Conservation (phyloP, 2,329 filamentous ascomycete genomes). For the Camillea tinctor region DNA sequence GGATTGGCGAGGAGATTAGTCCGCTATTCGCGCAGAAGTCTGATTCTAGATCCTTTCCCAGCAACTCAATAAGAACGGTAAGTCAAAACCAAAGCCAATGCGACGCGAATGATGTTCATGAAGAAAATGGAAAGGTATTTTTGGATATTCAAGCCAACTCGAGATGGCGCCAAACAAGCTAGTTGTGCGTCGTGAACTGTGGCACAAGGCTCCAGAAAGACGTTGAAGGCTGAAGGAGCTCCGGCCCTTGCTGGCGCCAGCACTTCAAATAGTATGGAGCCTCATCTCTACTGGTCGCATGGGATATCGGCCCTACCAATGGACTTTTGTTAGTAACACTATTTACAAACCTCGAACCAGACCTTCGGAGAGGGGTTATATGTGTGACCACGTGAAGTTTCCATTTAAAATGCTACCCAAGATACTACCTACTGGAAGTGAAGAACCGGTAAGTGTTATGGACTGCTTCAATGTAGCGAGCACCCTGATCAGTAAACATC, state of each 20-base stretch:
- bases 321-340: not conserved
- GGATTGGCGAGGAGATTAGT: not conserved
- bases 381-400: not conserved
- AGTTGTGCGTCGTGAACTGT: not conserved
- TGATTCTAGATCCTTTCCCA: not conserved
- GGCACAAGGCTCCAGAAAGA: not conserved
- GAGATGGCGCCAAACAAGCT: not conserved
- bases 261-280: not conserved
- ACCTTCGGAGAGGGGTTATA: not conserved
- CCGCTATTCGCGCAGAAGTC: not conserved
- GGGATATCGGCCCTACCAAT: not conserved
- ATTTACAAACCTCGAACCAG: not conserved
- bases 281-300: not conserved
- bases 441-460: not conserved
- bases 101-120: not conserved
- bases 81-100: not conserved
- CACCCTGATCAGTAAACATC: not conserved
- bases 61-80: not conserved
- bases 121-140: not conserved
- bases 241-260: not conserved
- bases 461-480: not conserved
- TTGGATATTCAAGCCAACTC: not conserved
- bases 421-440: not conserved
- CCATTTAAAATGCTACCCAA: not conserved
- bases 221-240: not conserved